Percentiles rank a stretch among this genome's conserved stretches.
These are phyloP conservation scores for Fusarium musae DNA, from an alignment of 2,329 filamentous ascomycete genomes.

Conservation along the genomic window DNA sequence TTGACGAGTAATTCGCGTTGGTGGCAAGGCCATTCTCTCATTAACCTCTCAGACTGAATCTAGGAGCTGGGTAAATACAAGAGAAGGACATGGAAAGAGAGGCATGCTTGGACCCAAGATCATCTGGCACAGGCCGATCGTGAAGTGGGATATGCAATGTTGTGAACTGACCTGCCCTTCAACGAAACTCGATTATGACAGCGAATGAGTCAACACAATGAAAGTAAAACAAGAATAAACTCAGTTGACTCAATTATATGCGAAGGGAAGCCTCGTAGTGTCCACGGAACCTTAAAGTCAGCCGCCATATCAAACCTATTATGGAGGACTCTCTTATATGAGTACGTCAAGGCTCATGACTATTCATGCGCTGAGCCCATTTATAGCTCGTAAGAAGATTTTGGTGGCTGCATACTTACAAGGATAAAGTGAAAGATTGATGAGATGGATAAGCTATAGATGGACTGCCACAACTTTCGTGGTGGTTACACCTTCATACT, in stretches of 20 bases:
- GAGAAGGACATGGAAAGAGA: neutral
- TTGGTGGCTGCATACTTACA: neutral
- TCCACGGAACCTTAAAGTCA: neutral
- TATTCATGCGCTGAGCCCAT: neutral
- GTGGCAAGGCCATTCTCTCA: neutral
- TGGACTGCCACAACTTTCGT: neutral
- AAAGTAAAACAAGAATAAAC: neutral
- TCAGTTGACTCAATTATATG: neutral
- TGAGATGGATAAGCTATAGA: too few species aligned
- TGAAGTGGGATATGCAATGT: neutral
- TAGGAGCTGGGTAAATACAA: neutral
- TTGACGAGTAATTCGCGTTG: neutral
- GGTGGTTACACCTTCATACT: neutral
- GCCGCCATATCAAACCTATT: neutral
- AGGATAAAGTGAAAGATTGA: neutral
- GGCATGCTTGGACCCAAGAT: neutral
- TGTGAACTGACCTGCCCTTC: neutral
- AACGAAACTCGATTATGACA: neutral
- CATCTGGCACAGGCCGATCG: neutral
- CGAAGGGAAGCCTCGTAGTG: neutral
- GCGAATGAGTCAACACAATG: neutral
- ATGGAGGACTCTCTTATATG: neutral
- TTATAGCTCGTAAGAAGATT: neutral
- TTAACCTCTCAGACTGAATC: neutral
- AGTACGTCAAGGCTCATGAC: neutral